These are phyloP conservation scores for Pseudocercospora vitis DNA, from an alignment of 2,329 filamentous ascomycete genomes.

Conservation along the genomic window DNA sequence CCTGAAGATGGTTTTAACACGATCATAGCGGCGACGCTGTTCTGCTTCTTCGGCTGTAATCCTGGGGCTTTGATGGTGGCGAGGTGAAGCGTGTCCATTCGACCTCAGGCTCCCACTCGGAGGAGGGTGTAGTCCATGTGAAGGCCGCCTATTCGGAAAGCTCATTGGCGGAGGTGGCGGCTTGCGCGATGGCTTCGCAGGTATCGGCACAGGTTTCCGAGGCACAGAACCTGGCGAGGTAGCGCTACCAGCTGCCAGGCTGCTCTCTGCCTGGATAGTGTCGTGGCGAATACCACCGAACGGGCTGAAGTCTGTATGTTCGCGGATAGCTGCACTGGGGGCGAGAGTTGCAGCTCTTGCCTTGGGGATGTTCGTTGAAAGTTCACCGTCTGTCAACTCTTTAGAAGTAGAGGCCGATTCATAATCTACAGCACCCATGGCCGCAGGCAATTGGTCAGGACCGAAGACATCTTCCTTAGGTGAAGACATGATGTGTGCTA, in stretches of 20 bases:
- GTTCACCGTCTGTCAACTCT: conserved; percentile 22
- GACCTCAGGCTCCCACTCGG: conserved; percentile 17
- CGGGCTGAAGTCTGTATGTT: conserved; percentile 31
- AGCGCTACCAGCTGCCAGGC: conserved; percentile 7
- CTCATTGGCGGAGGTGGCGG: conserved; percentile 37
- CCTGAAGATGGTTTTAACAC: conserved; percentile 66
- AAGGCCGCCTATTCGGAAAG: conserved; percentile 23
- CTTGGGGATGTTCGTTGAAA: conserved; percentile 25
- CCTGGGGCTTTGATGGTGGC: conserved; percentile 30
- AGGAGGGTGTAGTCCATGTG: conserved; percentile 26
- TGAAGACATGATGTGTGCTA: not conserved
- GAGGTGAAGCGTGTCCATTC: conserved; percentile 28
- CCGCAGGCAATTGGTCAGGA: conserved; percentile 16
- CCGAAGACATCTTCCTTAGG: conserved; percentile 23
- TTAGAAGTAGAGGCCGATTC: not conserved
- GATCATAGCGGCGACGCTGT: conserved; percentile 36
- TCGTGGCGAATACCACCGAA: conserved; percentile 28
- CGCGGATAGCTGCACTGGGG: conserved; percentile 29
- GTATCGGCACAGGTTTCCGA: conserved; percentile 31
- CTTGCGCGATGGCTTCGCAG: conserved; percentile 32
- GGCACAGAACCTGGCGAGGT: conserved; percentile 18
- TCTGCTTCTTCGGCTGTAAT: conserved; percentile 31
- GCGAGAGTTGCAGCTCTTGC: conserved; percentile 6
- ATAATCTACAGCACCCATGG: conserved; percentile 7
- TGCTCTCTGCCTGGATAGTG: conserved; percentile 18